Conservation (phyloP, 1,284 basidiomycete genomes). For the Stereum hirsutum region DNA sequence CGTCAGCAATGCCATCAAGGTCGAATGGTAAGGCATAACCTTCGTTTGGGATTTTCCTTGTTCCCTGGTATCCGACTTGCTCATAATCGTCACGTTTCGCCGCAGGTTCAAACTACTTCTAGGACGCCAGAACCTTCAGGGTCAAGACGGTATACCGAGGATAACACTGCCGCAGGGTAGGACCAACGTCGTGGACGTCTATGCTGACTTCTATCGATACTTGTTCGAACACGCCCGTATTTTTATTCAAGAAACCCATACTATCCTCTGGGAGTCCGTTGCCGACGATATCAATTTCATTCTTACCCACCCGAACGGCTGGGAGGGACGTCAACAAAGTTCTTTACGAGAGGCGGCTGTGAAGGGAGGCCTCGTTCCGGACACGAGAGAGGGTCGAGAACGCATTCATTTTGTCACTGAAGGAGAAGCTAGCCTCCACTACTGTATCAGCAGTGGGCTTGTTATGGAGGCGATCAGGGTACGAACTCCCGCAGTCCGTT, state of each 20-base stretch:
- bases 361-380: slow-evolving; percentile 19
- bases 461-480: slow-evolving; percentile 19
- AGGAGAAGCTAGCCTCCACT: slow-evolving; percentile 35
- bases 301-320: slow-evolving; percentile 28
- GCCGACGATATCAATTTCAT: slow-evolving; percentile 18
- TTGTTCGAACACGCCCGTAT: slow-evolving; percentile 2
- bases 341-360: slow-evolving; percentile 22
- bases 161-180: slow-evolving; percentile 3
- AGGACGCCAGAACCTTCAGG: not conserved
- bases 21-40: slow-evolving; percentile 22
- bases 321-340: slow-evolving; percentile 26
- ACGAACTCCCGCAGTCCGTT: not conserved
- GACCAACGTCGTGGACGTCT: slow-evolving; percentile 6
- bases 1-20: slow-evolving; percentile 10
- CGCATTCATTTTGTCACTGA: slow-evolving; percentile 32
- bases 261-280: slow-evolving; percentile 4
- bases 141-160: not conserved
- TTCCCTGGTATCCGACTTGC: too few relatives aligned
- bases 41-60: too few relatives aligned
- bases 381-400: slow-evolving; percentile 15
- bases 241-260: slow-evolving; percentile 3
- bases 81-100: not conserved
- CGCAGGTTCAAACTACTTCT: not conserved
- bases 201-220: slow-evolving; percentile 8
- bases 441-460: slow-evolving; percentile 26